Evolutionary conservation across 2,329 filamentous ascomycete genomes (phyloP).

Genomic region (Ceratocystis colombiana): DNA sequence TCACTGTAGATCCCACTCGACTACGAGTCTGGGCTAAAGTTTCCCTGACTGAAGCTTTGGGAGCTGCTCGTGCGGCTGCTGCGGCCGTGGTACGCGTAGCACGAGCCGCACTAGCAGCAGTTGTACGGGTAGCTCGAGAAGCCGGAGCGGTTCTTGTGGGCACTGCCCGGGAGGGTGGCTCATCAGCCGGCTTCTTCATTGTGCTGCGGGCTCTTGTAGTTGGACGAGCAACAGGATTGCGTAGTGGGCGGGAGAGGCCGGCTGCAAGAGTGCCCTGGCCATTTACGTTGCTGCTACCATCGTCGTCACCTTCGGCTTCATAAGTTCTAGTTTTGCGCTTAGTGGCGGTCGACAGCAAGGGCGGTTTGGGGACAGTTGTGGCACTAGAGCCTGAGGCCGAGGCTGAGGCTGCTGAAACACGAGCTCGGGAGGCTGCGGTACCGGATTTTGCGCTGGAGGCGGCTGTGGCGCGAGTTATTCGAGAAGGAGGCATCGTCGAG

Average conservation of each 20-base stretch:
- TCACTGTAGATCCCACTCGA: slow-evolving; percentile 17
- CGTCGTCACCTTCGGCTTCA: slow-evolving; percentile 43
- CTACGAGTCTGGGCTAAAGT: background rate
- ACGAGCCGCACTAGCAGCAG: slow-evolving; percentile 32
- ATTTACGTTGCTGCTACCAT: slow-evolving; percentile 33
- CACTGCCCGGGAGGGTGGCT: slow-evolving; percentile 35
- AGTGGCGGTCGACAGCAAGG: slow-evolving; percentile 23
- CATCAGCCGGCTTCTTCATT: slow-evolving; percentile 26
- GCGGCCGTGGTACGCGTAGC: slow-evolving; percentile 26
- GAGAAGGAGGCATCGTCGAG: background rate
- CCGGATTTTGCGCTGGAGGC: slow-evolving; percentile 35
- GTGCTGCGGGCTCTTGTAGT: background rate
- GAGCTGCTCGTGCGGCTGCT: slow-evolving; percentile 29
- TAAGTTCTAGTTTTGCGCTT: slow-evolving; percentile 45
- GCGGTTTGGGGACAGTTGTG: slow-evolving; percentile 1
- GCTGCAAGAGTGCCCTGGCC: slow-evolving; percentile 34
- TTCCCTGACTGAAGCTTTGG: slow-evolving; percentile 20
- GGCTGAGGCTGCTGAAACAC: slow-evolving; percentile 30
- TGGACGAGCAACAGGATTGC: background rate
- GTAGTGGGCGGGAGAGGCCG: background rate
- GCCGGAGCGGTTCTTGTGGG: slow-evolving; percentile 26
- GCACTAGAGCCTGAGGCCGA: slow-evolving; percentile 3
- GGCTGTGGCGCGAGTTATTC: slow-evolving; percentile 26
- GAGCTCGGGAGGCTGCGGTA: slow-evolving; percentile 43
- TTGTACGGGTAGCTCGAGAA: slow-evolving; percentile 28